phyloP scores from a whole-genome alignment of 192 early-diverging fungal species.

The Gaertneriomyces semiglobifer region DNA sequence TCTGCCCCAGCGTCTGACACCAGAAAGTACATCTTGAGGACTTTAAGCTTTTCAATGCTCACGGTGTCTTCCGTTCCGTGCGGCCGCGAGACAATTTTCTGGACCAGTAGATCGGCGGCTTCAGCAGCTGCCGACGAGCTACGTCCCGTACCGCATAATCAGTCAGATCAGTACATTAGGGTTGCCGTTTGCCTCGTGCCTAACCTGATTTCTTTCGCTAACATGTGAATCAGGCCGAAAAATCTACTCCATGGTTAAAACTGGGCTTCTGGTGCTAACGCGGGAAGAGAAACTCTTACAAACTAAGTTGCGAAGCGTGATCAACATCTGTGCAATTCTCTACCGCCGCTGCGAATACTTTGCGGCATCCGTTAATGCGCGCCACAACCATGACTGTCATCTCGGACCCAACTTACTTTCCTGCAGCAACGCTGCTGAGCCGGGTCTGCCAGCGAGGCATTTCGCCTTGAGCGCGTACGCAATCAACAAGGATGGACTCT shows the following conservation, averaged over 20 bases:
- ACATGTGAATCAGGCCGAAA: slow-evolving; percentile 21
- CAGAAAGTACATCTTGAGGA: slow-evolving; percentile 23
- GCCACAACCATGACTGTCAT: background rate
- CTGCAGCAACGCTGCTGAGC: background rate
- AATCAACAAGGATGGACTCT: background rate
- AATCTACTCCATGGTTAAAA: background rate
- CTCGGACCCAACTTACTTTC: slow-evolving; percentile 1
- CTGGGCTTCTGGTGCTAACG: too few relatives aligned
- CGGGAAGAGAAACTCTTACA: too few relatives aligned
- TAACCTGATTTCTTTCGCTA: slow-evolving; percentile 15
- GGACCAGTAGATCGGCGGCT: background rate
- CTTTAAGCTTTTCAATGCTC: slow-evolving; percentile 7
- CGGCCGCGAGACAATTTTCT: background rate
- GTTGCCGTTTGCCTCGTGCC: background rate
- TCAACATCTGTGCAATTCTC: background rate
- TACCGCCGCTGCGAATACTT: background rate
- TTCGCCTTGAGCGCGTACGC: slow-evolving; percentile 16
- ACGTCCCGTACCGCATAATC: background rate
- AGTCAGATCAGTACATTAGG: too few relatives aligned
- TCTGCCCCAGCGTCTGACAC: background rate
- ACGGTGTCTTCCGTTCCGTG: too few relatives aligned
- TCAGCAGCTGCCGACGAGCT: background rate
- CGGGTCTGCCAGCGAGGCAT: background rate
- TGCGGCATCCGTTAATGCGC: background rate
- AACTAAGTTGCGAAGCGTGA: too few relatives aligned